A percentile compares a stretch with the other conserved stretches of the same genome.
phyloP scores from a whole-genome alignment of 1,284 basidiomycete genomes.

The Mycosarcoma mackinlayi region DNA sequence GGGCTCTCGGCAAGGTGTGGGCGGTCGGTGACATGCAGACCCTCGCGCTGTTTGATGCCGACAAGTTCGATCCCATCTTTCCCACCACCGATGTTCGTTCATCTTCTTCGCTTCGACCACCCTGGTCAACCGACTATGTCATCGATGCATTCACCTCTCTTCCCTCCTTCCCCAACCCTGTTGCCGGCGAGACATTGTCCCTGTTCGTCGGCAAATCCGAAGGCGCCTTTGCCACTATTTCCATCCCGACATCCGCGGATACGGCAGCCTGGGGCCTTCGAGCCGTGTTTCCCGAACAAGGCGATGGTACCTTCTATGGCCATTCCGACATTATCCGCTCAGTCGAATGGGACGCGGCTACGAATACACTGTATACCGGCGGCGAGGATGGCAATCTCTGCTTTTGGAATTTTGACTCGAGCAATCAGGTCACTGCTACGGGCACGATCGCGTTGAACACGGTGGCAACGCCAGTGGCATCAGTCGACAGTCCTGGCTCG shows the following conservation, averaged over 20 bases:
- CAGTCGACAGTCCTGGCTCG: slow-evolving; percentile 4
- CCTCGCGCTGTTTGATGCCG: slow-evolving; percentile 60
- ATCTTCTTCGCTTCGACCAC: slow-evolving; percentile 49
- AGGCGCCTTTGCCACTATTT: slow-evolving; percentile 38
- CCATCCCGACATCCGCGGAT: slow-evolving; percentile 11
- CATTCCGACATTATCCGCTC: slow-evolving; percentile 59
- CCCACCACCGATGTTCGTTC: slow-evolving; percentile 47
- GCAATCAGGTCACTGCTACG: background rate
- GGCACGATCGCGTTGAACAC: slow-evolving; percentile 15
- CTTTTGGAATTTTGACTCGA: slow-evolving; percentile 43
- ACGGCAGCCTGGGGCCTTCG: slow-evolving; percentile 23
- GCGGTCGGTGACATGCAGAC: slow-evolving; percentile 67
- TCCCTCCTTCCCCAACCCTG: slow-evolving; percentile 25
- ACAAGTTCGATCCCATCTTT: slow-evolving; percentile 57
- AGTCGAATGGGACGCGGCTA: slow-evolving; percentile 40
- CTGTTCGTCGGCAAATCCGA: slow-evolving; percentile 40
- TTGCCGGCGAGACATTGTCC: slow-evolving; percentile 3
- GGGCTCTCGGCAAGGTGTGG: slow-evolving; percentile 56
- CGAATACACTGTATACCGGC: slow-evolving; percentile 50
- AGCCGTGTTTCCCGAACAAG: slow-evolving; percentile 44
- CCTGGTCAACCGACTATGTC: slow-evolving; percentile 64
- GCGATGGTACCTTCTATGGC: slow-evolving; percentile 36
- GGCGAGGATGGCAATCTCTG: slow-evolving; percentile 60
- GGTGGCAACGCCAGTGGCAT: slow-evolving; percentile 1
- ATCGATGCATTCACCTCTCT: slow-evolving; percentile 53